Evolutionary conservation across 2,329 filamentous ascomycete genomes (phyloP).

Genomic region (Penicillium sp.): DNA sequence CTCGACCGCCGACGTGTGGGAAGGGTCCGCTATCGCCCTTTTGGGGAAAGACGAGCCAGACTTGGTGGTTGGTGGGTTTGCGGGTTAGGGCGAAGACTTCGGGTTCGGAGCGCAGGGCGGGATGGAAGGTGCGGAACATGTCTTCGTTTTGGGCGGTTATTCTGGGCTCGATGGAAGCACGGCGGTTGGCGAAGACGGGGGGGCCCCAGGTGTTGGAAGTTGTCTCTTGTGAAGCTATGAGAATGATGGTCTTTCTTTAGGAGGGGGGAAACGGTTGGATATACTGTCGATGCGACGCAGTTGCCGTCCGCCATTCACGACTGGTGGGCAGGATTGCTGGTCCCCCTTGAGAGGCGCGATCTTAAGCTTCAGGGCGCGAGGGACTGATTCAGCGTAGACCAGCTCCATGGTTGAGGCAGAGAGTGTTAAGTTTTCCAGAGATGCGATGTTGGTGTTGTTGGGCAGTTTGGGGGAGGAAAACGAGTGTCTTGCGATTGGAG

Average conservation of each 20-base stretch:
- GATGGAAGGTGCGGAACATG: conserved; percentile 7
- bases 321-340: not conserved
- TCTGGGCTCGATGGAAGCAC: not conserved
- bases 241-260: not conserved
- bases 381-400: not conserved
- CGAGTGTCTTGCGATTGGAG: not conserved
- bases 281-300: conserved; percentile 3
- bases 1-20: not conserved
- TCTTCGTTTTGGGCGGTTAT: conserved; percentile 1
- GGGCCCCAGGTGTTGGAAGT: conserved; percentile 1
- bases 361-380: not conserved
- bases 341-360: not conserved
- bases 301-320: not conserved
- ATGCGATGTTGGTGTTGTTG: not conserved
- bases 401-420: not conserved
- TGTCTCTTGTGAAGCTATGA: not conserved
- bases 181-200: not conserved
- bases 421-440: not conserved
- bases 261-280: not conserved
- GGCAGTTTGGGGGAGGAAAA: not conserved
- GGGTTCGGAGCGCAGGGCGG: not conserved
- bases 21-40: conserved; percentile 4
- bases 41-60: conserved; percentile 4
- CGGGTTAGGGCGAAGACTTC: conserved; percentile 6
- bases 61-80: not conserved